These are phyloP conservation scores for Amborella trichopoda DNA, from an alignment of 164 flowering plant genomes.

Conservation along the genomic window DNA sequence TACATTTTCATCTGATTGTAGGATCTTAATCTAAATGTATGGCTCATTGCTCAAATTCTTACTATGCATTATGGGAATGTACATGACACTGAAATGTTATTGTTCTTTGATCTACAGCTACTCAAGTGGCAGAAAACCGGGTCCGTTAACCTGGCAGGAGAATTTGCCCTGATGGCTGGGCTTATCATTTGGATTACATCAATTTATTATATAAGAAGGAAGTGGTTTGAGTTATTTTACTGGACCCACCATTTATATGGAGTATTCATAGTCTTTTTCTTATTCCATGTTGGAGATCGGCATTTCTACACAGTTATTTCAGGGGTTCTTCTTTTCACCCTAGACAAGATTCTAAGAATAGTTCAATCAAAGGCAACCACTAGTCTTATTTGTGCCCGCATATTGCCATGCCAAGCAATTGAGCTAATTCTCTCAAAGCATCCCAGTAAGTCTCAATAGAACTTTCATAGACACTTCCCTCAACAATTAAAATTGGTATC, in stretches of 20 bases:
- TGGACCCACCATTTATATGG: slow-evolving; percentile 72
- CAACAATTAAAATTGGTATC: too few relatives aligned
- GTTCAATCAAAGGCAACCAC: slow-evolving; percentile 54
- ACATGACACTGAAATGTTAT: too few relatives aligned
- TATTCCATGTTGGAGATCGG: slow-evolving; percentile 79
- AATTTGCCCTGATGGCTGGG: slow-evolving; percentile 43
- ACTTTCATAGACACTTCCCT: too few relatives aligned
- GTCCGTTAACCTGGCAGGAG: slow-evolving; percentile 77
- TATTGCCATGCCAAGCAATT: slow-evolving; percentile 53
- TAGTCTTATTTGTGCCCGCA: slow-evolving; percentile 46
- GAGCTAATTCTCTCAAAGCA: slow-evolving; percentile 65
- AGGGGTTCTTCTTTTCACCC: slow-evolving; percentile 62
- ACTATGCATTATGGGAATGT: too few relatives aligned
- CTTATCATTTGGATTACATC: slow-evolving; percentile 74
- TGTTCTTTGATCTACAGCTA: slow-evolving; percentile 26
- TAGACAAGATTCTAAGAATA: slow-evolving; percentile 72
- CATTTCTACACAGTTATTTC: slow-evolving; percentile 70
- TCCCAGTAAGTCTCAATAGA: slow-evolving; percentile 28
- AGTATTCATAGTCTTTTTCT: slow-evolving; percentile 53
- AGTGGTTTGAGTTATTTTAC: slow-evolving; percentile 58
- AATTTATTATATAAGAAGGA: slow-evolving; percentile 68
- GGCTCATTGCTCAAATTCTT: too few relatives aligned
- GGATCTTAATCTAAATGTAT: too few relatives aligned
- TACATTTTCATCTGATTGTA: too few relatives aligned
- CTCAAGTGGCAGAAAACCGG: slow-evolving; percentile 76